Base-by-base conservation (phyloP, 768 basidiomycete genomes). In the Pulveroboletus sp. region DNA sequence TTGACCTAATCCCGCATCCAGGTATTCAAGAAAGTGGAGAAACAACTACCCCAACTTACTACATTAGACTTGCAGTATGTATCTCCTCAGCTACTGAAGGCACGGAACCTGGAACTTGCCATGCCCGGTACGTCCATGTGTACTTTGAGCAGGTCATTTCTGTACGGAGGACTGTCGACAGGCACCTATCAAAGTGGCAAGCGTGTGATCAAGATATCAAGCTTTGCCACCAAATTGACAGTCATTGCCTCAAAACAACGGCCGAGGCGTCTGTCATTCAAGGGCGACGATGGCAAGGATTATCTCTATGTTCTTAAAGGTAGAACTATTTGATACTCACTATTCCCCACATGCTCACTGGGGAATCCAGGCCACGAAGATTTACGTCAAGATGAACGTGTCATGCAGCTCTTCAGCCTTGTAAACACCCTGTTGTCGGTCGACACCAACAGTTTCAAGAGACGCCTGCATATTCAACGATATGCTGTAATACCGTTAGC, bases 181-280 rank as follows among this genome's bases (percentile, higher is more conserved):
- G 92, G 94, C 16, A 95, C 94, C 11, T 98, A 98, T 64, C 90
- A 92, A 58, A 86, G 86, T 50, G 93, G 94, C 32, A 85, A 87
- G 52, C 78, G 83, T 1, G 80, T 94, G 50, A 81, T 95, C 58
- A 83, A 73, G 50, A 98, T 98, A 38, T 66, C 75, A 35, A 86
- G 84, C 67, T 97, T 98, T 64, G 79, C 89, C 1, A 82, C 92
- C 0, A 97, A 94, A 59, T 72, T 97, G 53, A 84, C 87, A 6
- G 95, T 98, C 45, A 97, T 99, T 57, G 84, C 88, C 7, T 98
- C 95, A 14, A 99, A 99, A 69, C 95, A 98, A 70, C 85, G 95
- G 2, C 97, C 97, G 1, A 82, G 97, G 37, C 84, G 92, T 40
- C 75, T 97, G 20, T 86, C 80, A 14, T 72, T 98, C 46, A 86